Conservation (phyloP, 805 yeast genomes). For the Isabelozyma rhagii region DNA sequence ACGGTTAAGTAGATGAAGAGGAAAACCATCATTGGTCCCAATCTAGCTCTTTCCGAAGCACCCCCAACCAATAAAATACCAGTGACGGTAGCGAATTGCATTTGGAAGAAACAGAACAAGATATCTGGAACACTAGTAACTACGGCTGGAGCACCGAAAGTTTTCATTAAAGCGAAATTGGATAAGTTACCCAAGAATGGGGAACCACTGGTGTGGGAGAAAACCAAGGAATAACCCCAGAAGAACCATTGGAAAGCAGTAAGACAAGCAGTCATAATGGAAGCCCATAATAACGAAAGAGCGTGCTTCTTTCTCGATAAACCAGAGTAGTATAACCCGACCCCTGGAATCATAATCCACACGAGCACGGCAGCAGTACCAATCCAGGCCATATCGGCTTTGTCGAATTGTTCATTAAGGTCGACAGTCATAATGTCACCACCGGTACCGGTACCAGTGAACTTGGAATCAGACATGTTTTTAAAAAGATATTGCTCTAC, state of each 20-base stretch:
- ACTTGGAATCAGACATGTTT: conserved; percentile 17
- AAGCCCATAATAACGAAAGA: conserved; percentile 90
- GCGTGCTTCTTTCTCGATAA: conserved; percentile 94
- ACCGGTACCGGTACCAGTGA: conserved; percentile 67
- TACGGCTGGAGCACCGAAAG: conserved; percentile 75
- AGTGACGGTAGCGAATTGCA: conserved; percentile 93
- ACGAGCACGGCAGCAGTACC: conserved; percentile 76
- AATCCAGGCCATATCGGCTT: conserved; percentile 84
- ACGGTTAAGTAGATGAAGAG: conserved; percentile 91
- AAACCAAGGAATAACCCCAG: conserved; percentile 94
- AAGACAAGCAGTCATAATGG: conserved; percentile 81
- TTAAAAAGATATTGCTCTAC: too few species aligned
- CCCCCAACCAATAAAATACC: conserved; percentile 96
- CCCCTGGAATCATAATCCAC: conserved; percentile 96
- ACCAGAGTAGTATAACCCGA: conserved; percentile 91
- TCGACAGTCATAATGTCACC: conserved; percentile 75
- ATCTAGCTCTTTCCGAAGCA: conserved; percentile 94
- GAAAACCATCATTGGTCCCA: conserved; percentile 95
- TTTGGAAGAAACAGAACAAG: conserved; percentile 86
- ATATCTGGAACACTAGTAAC: conserved; percentile 80
- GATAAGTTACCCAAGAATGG: conserved; percentile 76
- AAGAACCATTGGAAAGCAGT: conserved; percentile 95
- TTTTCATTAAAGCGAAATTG: conserved; percentile 77
- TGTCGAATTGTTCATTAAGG: conserved; percentile 65
- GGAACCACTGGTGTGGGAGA: conserved; percentile 62